Base-by-base conservation (phyloP, 1,284 basidiomycete genomes). In the Ceratobasidium papillatum region DNA sequence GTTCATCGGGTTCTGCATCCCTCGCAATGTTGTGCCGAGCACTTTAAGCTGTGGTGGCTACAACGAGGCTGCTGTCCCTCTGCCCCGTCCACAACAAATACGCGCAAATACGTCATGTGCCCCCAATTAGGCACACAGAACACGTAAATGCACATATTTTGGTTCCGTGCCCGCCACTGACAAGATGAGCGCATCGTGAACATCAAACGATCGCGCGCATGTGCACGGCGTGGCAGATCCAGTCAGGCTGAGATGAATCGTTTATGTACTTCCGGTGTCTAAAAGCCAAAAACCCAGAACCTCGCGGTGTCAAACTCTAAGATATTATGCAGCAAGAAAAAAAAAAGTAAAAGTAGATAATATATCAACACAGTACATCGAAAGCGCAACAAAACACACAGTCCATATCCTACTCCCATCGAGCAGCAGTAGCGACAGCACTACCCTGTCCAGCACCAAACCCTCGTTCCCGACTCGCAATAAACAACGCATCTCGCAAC, bases 401-500 rank as follows among this genome's bases (percentile, higher is more conserved):
- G 87, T 87, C 90, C 90, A 92, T n/a, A n/a, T 49, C 90, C 90
- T 83, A 69, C 36, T 69, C 65, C 65, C 65, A 69, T 22, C 41
- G 34, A 8, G 49, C 65, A 22, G 65, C 65, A 2, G 51, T 56
- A 14, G 65, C 65, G 17, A 69, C 34, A 27, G 91, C 91, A 54
- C 91, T 86, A 2, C 92, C 92, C 74, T 87, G 84, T 12, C 92
- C 92, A 47, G 89, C 92, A 32, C 92, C 92, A 80, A 94, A 92
- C 4, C 91, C 92, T 59, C 88, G 83, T 81, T 94, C 92, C 77
- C 87, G 90, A 80, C 90, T 90, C 71, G 94, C 84, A 4, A 92
- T 91, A 82, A 94, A 94, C 85, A 93, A 85, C 1, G 91, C 91
- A 82, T 94, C 92, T 47, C 89, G 84, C 82, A 93, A 84, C 0